Base-by-base conservation (phyloP, 176 grass and related monocot species). In the Juncus effusus region DNA sequence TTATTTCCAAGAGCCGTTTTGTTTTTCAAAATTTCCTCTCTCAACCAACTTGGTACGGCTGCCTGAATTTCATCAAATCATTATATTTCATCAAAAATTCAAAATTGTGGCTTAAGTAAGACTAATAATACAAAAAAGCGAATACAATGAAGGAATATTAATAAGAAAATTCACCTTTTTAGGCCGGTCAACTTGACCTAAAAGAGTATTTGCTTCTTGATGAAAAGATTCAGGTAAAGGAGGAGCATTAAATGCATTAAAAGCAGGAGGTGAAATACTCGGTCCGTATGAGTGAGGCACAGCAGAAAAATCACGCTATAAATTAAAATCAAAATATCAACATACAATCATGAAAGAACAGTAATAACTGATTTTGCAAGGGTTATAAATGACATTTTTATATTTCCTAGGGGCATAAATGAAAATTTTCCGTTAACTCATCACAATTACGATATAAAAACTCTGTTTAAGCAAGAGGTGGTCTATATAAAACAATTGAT, bases 1-100 rank as follows among this genome's bases (percentile, higher is more conserved):
- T 77, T 63, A 81, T 38, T 82, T 28, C 5, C 12, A 50, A 85
- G 57, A 44, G 68, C 64, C 7, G 85, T 77, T 76, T 89, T 99
- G 63, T 84, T 99, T 78, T 99, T 99, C 62, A 99, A 65, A 73
- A 99, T 90, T 92, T 99, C 85, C 78, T 99, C 94, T 62, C 83
- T 77, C 71, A 99, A 86, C 94, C 94, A 99, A 70, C 85, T 99
- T 65, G 94, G 94, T 39, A 99, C 94, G 40, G 88, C 83, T 72
- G 78, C 74, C 94, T 99, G 75, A 40, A 72, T 73, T 74, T 19
- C 38, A 75, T 64, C 71, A 4, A 5, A 74, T 38, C 62, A 76
- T 40, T 51, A 41, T 7, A 91, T 60, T 53, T 36, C 63, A 65
- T 65, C 52, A 47, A 61, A 16, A 47, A 51, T 76, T 70, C 19